Base-by-base conservation (phyloP, 164 flowering plant species). In the Annona cherimola region DNA sequence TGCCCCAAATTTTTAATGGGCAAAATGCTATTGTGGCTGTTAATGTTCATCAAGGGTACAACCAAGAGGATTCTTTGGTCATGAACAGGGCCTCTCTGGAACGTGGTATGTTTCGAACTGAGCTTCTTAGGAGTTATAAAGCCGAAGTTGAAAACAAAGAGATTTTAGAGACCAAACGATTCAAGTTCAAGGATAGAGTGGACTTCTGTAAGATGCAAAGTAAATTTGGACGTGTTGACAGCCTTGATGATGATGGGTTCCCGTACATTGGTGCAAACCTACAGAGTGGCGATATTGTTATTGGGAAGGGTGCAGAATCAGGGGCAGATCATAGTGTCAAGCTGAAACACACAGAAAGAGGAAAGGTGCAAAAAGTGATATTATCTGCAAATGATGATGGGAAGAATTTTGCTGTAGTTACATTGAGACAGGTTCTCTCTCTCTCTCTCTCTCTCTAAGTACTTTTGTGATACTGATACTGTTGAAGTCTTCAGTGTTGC, bases 311-410 rank as follows among this genome's bases (percentile, higher is more conserved):
- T 84, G 79, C 96, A 3, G 98, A 90, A 66, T 87, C 97, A 41
- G 98, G 97, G 61, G 81, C 84, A 50, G 98, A 95, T 76, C 96
- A 91, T 69, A 95, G 99, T 73, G 74, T 95, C 5, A 93, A 93
- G 70, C 85, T 95, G 72, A 93, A 89, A 78, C 98, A 95, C 76
- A 95, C 98, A 0, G 98, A 95, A 80, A 87, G 83, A 62, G 99
- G 98, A 26, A 87, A 78, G 85, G 99, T 95, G 54, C 96, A 95
- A 74, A 95, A 89, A 71, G 99, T 95, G 42, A 85, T 95, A 6
- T 81, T 95, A 9, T 90, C 98, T 43, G 94, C 99, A 19, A 93
- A 93, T 83, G 99, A 95, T 72, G 99, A 95, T 19, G 97, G 97
- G 35, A 90, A 89, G 76, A 92, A 88, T 76, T 91, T 81, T 86